Evolutionary conservation across 371 early-diverging fungal species (phyloP), one percentile per base, ranked within the genome.

Genomic region (Circinella umbellata): DNA sequence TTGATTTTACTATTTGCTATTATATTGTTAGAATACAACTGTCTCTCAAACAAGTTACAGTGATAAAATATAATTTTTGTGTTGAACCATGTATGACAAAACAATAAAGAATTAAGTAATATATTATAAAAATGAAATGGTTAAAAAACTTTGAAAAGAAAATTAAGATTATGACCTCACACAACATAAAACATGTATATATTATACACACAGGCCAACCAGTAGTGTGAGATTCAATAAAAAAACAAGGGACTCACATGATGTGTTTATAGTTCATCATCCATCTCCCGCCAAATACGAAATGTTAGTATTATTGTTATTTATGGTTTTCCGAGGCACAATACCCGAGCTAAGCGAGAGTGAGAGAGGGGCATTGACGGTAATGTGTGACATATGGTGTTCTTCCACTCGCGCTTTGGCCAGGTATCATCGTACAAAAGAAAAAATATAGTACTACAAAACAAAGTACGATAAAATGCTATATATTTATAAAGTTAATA

Each of bases 371-470:
- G 42, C 42, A 42, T 6, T 53, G 15, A 53, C 15, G 9, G 4
- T 57, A 27, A 27, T 57, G 57, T 57, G 57, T 57, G 57, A 57
- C 57, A 57, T 34, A n/a, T 51, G 42, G 42, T 11, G 42, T 27
- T 27, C 27, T 27, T 27, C 27, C 27, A 27, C 18, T 5, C 10
- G 57, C 57, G 57, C 57, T 57, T 57, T 57, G 57, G 57, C 57
- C 57, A 57, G 57, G 57, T 57, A 57, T 57, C 27, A 57, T 57
- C n/a, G 57, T 27, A 57, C 57, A 57, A 57, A 57, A 20, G 11
- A 11, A 15, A 15, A 47, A 15, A 9, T 9, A 27, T 42, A 15
- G 51, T 51, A 13, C 4, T 51, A 27, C 11, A 9, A 42, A 42
- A 42, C 1, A 11, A 42, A 42, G 42, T 9, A 42, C 3, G 27